Conservation (phyloP, 1,284 basidiomycete species). For the Golubevia sp. region DNA sequence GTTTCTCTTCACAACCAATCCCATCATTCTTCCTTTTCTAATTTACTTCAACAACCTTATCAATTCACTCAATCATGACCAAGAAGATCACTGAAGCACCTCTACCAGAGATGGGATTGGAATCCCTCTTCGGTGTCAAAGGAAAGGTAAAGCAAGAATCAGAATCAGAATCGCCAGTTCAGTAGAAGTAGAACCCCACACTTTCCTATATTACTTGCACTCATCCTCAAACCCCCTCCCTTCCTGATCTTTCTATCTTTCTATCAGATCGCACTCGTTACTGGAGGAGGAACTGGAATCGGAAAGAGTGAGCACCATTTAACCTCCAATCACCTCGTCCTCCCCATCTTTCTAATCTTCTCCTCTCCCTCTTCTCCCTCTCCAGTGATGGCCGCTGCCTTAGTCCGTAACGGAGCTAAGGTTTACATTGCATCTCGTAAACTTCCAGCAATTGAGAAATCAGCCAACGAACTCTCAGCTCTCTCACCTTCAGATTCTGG, state of each 20-base stretch:
- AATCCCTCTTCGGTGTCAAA: constrained; percentile 73
- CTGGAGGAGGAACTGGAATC: constrained; percentile 68
- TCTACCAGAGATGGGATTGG: constrained; percentile 68
- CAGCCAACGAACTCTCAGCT: constrained; percentile 21
- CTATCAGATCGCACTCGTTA: constrained; percentile 71
- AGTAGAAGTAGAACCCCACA: too few relatives aligned
- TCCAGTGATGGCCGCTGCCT: constrained; percentile 75
- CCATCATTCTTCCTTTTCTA: too few relatives aligned
- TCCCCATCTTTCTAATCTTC: background rate
- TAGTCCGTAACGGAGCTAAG: constrained; percentile 76
- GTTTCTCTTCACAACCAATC: too few relatives aligned
- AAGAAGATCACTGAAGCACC: too few relatives aligned
- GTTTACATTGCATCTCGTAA: constrained; percentile 86
- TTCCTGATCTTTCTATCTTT: too few relatives aligned
- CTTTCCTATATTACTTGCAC: too few relatives aligned
- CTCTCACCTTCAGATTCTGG: constrained; percentile 31
- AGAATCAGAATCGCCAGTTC: background rate
- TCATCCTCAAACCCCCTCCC: too few relatives aligned
- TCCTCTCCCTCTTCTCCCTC: background rate
- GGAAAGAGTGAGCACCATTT: constrained; percentile 51
- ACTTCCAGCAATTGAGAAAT: background rate
- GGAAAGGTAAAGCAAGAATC: too few relatives aligned
- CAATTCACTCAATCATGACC: too few relatives aligned
- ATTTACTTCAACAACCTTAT: too few relatives aligned
- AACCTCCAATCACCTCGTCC: background rate